Base-by-base conservation (phyloP, 208 protist genomes). In the Acanthamoeba divionensis region DNA sequence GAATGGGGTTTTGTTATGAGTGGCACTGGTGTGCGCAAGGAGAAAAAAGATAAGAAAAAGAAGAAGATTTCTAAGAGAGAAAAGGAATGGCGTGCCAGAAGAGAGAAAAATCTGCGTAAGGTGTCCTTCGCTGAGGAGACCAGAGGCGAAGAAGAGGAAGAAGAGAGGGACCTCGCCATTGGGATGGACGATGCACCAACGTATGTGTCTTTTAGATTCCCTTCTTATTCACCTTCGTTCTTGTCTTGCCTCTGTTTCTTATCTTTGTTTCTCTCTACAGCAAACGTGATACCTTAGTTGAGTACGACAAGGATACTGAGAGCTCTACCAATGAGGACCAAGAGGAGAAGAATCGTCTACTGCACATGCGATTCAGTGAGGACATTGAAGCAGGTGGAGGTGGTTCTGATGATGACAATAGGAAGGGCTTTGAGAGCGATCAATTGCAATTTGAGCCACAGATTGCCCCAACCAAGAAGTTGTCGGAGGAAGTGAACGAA, bases 31-130 rank as follows among this genome's bases (percentile, higher is more conserved):
- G 63, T 83, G 50, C 57, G 63, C 31, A 83, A 83, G 26, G n/a
- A n/a, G n/a, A n/a, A n/a, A n/a, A n/a, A n/a, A n/a, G 48, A 63
- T 15, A 83, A 83, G 29, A 83, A 83, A 54, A 83, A 83, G 73
- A 83, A 83, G 73, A 83, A 83, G 73, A 10, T 83, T 2, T 65
- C 41, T 54, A 83, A 83, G 73, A 47, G 73, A 24, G 73, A 83
- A 54, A 83, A 83, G 73, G 73, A 55, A 36, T 62, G 44, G 73
- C 73, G 73, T 8, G 73, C 73, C 24, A 24, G 50, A 62, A 47
- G 73, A 47, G 73, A 83, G 48, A n/a, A 15, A 15, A n/a, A 57
- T 57, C n/a, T n/a, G n/a, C n/a, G n/a, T n/a, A n/a, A n/a, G n/a
- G n/a, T n/a, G n/a, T n/a, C n/a, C n/a, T n/a, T n/a, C n/a, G n/a